Evolutionary conservation across 2,329 filamentous ascomycete species (phyloP).

Genomic region (Amauroascus verrucosus): DNA sequence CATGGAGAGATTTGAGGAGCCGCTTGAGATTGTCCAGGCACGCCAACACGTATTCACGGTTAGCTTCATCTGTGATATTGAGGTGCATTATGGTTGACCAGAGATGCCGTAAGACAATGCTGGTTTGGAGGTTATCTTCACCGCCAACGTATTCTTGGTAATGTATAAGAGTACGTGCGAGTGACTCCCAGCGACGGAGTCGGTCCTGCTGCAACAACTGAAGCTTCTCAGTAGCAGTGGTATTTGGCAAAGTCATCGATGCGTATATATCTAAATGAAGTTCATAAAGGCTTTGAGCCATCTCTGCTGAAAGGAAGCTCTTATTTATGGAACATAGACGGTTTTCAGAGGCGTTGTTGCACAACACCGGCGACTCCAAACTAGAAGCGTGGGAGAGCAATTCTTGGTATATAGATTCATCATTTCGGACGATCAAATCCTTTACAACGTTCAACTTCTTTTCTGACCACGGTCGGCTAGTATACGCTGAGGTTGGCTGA

Average conservation of each 20-base stretch:
- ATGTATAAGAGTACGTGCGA: conserved; percentile 47
- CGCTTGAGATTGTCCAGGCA: conserved; percentile 54
- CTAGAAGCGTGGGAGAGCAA: conserved; percentile 18
- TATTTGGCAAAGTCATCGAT: conserved; percentile 51
- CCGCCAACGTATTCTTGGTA: conserved; percentile 29
- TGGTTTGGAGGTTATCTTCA: conserved; percentile 26
- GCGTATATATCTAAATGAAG: conserved; percentile 57
- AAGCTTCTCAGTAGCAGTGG: conserved; percentile 44
- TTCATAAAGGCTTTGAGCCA: conserved; percentile 54
- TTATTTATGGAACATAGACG: not conserved
- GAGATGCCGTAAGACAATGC: conserved; percentile 50
- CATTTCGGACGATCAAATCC: conserved; percentile 44
- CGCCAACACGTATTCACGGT: conserved; percentile 50
- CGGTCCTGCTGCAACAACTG: conserved; percentile 48
- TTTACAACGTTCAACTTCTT: conserved; percentile 46
- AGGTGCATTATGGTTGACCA: conserved; percentile 57
- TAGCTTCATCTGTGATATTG: conserved; percentile 45
- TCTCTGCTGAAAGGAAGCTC: conserved; percentile 31
- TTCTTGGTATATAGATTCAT: conserved; percentile 43
- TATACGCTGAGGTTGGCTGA: conserved; percentile 39
- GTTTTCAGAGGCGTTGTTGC: not conserved
- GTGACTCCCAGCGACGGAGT: conserved; percentile 49
- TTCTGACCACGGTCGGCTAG: conserved; percentile 45
- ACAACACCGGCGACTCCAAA: too few species aligned
- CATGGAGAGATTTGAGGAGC: conserved; percentile 41